Percentiles rank a stretch among this genome's conserved stretches.
Evolutionary conservation across 768 basidiomycete genomes (phyloP).

Genomic region (Strobilomyces confusus): DNA sequence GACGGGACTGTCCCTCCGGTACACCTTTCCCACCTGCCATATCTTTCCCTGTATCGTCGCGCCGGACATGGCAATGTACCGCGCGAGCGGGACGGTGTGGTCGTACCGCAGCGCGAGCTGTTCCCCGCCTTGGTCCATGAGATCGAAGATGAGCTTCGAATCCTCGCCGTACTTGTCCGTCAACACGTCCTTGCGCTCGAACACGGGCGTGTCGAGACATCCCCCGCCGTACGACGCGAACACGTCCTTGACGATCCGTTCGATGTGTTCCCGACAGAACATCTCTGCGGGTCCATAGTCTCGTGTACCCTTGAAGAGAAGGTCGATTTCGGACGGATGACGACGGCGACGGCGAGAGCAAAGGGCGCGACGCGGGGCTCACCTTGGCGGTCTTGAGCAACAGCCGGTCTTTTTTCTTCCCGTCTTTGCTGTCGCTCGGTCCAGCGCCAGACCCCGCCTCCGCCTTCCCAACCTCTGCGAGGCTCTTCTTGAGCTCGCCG

Average conservation of each 20-base stretch:
- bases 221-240: slow-evolving; percentile 88
- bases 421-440: slow-evolving; percentile 36
- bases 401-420: slow-evolving; percentile 65
- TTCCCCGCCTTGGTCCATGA: slow-evolving; percentile 97
- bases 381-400: slow-evolving; percentile 95
- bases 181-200: slow-evolving; percentile 94
- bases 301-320: slow-evolving; percentile 71
- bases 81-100: slow-evolving; percentile 93
- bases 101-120: slow-evolving; percentile 93
- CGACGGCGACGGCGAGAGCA: background rate
- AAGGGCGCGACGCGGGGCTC: slow-evolving; percentile 16
- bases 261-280: slow-evolving; percentile 87
- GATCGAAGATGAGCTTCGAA: slow-evolving; percentile 93
- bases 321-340: background rate
- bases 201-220: slow-evolving; percentile 96
- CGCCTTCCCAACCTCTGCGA: slow-evolving; percentile 39
- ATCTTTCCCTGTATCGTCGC: slow-evolving; percentile 76
- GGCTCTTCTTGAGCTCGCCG: slow-evolving; percentile 60
- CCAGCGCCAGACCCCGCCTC: slow-evolving; percentile 31
- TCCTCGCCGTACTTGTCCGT: slow-evolving; percentile 98
- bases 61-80: slow-evolving; percentile 95
- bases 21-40: slow-evolving; percentile 99
- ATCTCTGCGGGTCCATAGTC: slow-evolving; percentile 94
- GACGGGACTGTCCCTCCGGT: slow-evolving; percentile 92
- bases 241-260: slow-evolving; percentile 78